Base-by-base conservation (phyloP, 768 basidiomycete species). In the Lyophyllum semitale region DNA sequence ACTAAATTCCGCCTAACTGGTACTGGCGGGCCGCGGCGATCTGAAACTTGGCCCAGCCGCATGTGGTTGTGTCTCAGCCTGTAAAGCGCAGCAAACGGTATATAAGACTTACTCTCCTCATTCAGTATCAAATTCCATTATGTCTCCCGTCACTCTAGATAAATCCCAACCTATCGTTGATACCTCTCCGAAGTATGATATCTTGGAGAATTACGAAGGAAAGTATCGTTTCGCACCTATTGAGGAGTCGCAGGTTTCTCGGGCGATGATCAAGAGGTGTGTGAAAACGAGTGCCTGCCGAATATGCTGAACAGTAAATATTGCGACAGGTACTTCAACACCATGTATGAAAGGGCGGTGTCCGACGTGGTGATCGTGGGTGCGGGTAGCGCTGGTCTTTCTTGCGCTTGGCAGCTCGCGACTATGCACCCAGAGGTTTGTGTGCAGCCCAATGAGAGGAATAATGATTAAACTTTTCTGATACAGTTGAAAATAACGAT, bases 351-450 rank as follows among this genome's bases (percentile, higher is more conserved):
- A 47, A 78, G 87, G 37, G 82, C 78, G n/a, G 71, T 91, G 18
- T 89, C 88, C 23, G 89, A 91, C 63, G 82, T 91, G 7, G 86
- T 89, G 30, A 86, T 91, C 62, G 78, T 91, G 59, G 89, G 89
- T 6, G 87, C 85, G 5, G 88, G 88, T 35, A 84, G 82, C 58
- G 79, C 79, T 20, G 89, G 89, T 20, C 71, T 91, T 48, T 85
- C 84, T 8, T 89, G 86, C 66, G 89, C 90, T 22, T 90, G 89
- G 73, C 81, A 82, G 58, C 77, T 93, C 48, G 87, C 84, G 8
- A 86, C 76, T 57, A 77, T 68, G 44, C 81, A 86, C 13, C 89
- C 89, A 25, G 86, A 91, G 60, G 76, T 89, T 58, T 58, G 72
- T 67, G 8, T 22, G 41, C 20, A 26, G 33, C 50, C 42, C 9